Evolutionary conservation across 768 basidiomycete species (phyloP), one percentile per base, ranked within the genome.

Genomic region (Macrolepiota dolichaula): DNA sequence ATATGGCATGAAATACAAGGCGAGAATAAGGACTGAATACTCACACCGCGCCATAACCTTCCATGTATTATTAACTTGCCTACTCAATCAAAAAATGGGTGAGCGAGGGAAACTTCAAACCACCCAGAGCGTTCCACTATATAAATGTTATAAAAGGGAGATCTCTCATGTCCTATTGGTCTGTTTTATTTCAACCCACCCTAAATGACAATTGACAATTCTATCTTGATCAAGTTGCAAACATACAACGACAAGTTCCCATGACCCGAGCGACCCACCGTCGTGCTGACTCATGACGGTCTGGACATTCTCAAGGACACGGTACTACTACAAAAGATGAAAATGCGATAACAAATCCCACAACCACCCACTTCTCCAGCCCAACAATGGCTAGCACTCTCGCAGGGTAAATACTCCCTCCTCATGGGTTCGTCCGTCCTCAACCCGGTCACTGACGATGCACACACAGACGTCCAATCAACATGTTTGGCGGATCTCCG

Each of bases 401-500:
- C 1, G 42, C 17, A 1, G 42, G 42, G 42, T 44, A 44, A 7
- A 19, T 44, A 44, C 19, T 19, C 42, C 7, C 19, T 44, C 19
- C 12, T 19, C 42, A 44, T n/a, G n/a, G n/a, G 5, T 9, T n/a
- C 17, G 9, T 3, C 19, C 19, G 22, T 37, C 47, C n/a, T 40
- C 4, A 12, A 17, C 17, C 35, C 17, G 11, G 55, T 12, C 12
- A 50, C 52, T 51, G 27, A 62, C 9, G 17, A 32, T 46, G 7
- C 17, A 7, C 22, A 7, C 22, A 27, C 10, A 11, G 22, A 25
- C 74, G 73, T 55, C 70, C 69, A 62, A 69, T 76, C 32, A 79
- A 80, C 62, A 71, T 74, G 66, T 81, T 76, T 66, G 72, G 76
- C 6, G 88, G 89, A 42, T 90, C 91, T 57, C 85, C 89, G 46